Evolutionary conservation across 208 protist species (phyloP).

Genomic region (Wallacemonas rigidus): DNA sequence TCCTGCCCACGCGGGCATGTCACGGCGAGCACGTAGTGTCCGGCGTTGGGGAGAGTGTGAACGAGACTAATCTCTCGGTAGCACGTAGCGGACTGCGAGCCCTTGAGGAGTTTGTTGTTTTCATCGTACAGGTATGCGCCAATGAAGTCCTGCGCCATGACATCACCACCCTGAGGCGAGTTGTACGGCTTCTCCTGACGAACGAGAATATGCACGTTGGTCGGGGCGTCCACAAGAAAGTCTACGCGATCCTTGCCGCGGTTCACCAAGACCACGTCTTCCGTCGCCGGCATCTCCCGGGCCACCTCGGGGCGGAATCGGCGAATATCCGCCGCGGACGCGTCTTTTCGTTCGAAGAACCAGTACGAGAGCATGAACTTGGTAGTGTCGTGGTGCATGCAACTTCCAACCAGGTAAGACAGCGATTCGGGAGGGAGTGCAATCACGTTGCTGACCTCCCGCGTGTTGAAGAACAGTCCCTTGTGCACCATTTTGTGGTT

Average conservation of each 20-base stretch:
- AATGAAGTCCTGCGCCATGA: conserved; percentile 73
- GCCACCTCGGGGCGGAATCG: conserved; percentile 58
- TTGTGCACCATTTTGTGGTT: conserved; percentile 76
- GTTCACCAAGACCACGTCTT: conserved; percentile 55
- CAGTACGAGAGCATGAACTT: conserved; percentile 87
- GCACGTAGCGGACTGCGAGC: conserved; percentile 56
- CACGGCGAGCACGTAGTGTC: conserved; percentile 68
- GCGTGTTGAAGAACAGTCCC: conserved; percentile 56
- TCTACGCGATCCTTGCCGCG: conserved; percentile 65
- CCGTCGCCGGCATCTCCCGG: conserved; percentile 65
- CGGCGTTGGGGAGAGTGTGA: conserved; percentile 49
- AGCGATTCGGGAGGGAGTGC: conserved; percentile 70
- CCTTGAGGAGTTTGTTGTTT: conserved; percentile 61
- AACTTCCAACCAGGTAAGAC: conserved; percentile 74
- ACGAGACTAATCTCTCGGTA: conserved; percentile 78
- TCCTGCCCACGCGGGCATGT: conserved; percentile 58
- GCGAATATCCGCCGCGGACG: conserved; percentile 32
- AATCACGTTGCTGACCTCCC: conserved; percentile 69
- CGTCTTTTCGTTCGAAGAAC: conserved; percentile 48
- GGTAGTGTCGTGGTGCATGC: conserved; percentile 62
- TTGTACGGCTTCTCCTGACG: conserved; percentile 73
- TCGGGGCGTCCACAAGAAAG: conserved; percentile 73
- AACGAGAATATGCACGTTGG: conserved; percentile 76
- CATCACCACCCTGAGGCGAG: conserved; percentile 47
- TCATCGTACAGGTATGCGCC: conserved; percentile 74